Evolutionary conservation across 1,284 basidiomycete species (phyloP), one percentile per base, ranked within the genome.

Genomic region (Inonotus obliquus): DNA sequence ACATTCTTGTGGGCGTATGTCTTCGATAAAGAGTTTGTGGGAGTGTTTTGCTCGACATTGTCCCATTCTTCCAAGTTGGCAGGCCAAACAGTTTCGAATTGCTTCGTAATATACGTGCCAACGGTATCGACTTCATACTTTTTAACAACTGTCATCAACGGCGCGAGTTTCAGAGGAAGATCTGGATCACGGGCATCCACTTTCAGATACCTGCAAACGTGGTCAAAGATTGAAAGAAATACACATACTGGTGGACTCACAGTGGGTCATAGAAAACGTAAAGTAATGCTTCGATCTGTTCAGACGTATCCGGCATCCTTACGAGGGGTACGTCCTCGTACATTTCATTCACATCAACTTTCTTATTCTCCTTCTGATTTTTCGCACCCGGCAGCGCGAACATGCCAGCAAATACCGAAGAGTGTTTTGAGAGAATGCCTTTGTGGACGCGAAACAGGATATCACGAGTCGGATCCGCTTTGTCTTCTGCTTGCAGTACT

Each of bases 41-140:
- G 14, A 52, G 14, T 32, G 32, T 32, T 32, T 9, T 32, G 4
- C 32, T 4, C 32, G 32, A 32, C 32, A 32, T 54, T 11, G 27
- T 51, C 45, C 44, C 45, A 52, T 51, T 49, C 57, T 14, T 59
- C 57, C 23, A 59, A 29, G 21, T 3, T 53, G 7, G 14, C n/a
- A n/a, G 57, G 57, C 47, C 57, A 59, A 17, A 23, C 48, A 32
- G 47, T 47, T 41, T 19, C 52, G n/a, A 59, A 19, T 14, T n/a
- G 56, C 44, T 49, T 44, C 10, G 29, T 32, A 11, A 59, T 51
- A 17, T 53, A 19, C 19, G 45, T 25, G 6, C 49, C 17, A 41
- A 59, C 35, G 5, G 21, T 41, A 35, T 59, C 48, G 11, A 52
- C 7, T 29, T 59, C 27, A 37, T 51, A 59, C 37, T 47, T 47